Conservation (phyloP, 2,329 filamentous ascomycete genomes). For the Mollisiaceae sp. region DNA sequence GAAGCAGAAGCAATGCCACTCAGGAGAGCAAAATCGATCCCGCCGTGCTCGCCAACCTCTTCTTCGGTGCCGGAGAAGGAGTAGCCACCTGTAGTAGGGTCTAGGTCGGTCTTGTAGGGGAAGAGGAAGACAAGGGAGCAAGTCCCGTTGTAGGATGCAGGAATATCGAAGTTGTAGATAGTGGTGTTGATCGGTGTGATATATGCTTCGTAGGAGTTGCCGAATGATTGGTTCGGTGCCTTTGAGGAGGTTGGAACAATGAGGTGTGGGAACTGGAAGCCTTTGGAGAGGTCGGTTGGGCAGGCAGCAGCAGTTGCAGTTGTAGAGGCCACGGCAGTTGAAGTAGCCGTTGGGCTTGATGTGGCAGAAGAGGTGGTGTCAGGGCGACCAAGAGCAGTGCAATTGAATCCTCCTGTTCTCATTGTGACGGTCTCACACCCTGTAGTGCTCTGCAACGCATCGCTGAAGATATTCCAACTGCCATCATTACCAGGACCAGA, state of each 20-base stretch:
- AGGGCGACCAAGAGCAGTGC: constrained; percentile 32
- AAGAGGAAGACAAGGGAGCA: constrained; percentile 42
- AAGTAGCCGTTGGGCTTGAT: not conserved
- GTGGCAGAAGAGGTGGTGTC: constrained; percentile 4
- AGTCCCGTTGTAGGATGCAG: constrained; percentile 26
- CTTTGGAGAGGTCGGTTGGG: constrained; percentile 33
- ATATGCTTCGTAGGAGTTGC: constrained; percentile 32
- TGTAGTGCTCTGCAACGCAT: constrained; percentile 30
- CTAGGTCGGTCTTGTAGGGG: constrained; percentile 35
- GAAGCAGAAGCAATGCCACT: constrained; percentile 22
- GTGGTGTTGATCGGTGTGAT: constrained; percentile 38
- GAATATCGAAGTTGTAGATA: constrained; percentile 41
- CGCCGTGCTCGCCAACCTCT: constrained; percentile 35
- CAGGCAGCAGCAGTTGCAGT: constrained; percentile 25
- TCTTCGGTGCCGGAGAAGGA: constrained; percentile 39
- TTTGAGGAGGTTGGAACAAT: constrained; percentile 38
- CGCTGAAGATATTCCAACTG: constrained; percentile 36
- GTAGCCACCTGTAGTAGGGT: constrained; percentile 30
- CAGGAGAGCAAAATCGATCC: constrained; percentile 37
- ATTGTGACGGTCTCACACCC: constrained; percentile 37
- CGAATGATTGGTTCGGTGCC: constrained; percentile 29
- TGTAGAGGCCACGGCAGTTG: constrained; percentile 6
- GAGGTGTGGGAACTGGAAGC: constrained; percentile 38
- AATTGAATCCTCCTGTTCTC: constrained; percentile 34
- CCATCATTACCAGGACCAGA: constrained; percentile 37